Evolutionary conservation across 495 filamentous ascomycete species (phyloP).

Genomic region (Xylaria longipes): DNA sequence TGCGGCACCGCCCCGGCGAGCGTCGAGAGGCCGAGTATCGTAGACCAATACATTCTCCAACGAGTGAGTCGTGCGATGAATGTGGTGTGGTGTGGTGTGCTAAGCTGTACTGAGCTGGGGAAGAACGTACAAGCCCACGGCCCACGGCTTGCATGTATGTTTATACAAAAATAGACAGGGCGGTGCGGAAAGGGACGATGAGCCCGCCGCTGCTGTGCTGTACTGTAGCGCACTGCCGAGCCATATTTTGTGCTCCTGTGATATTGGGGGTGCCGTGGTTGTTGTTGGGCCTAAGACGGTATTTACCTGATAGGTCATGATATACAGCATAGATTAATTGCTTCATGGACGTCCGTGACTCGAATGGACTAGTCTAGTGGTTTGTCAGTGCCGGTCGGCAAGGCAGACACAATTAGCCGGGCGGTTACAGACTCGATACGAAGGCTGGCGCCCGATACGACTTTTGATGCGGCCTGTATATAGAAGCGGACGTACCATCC

Average conservation of each 20-base stretch:
- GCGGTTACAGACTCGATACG: neutral
- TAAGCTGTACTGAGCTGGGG: neutral
- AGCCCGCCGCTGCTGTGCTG: neutral
- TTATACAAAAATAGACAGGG: neutral
- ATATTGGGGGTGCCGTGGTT: slow-evolving; percentile 3
- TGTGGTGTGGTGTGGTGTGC: neutral
- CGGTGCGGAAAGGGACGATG: neutral
- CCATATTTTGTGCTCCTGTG: neutral
- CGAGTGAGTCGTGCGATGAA: neutral
- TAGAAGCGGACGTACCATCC: neutral
- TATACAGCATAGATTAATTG: slow-evolving; percentile 9
- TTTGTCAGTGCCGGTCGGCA: slow-evolving; percentile 1
- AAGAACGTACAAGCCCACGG: neutral
- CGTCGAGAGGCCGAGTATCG: slow-evolving; percentile 45
- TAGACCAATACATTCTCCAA: slow-evolving; percentile 45
- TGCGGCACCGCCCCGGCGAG: slow-evolving; percentile 48
- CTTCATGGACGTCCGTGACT: slow-evolving; percentile 7
- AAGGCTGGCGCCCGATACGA: slow-evolving; percentile 3
- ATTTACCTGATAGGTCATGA: slow-evolving; percentile 22
- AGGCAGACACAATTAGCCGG: slow-evolving; percentile 11
- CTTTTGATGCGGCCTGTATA: neutral
- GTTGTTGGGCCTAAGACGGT: slow-evolving; percentile 5
- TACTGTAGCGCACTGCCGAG: slow-evolving; percentile 3
- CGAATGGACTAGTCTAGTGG: neutral
- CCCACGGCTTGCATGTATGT: neutral